A percentile compares a stretch with the other conserved stretches of the same genome.
These are phyloP conservation scores for Plantago ovata DNA, from an alignment of 257 asterid genomes.

Conservation along the genomic window DNA sequence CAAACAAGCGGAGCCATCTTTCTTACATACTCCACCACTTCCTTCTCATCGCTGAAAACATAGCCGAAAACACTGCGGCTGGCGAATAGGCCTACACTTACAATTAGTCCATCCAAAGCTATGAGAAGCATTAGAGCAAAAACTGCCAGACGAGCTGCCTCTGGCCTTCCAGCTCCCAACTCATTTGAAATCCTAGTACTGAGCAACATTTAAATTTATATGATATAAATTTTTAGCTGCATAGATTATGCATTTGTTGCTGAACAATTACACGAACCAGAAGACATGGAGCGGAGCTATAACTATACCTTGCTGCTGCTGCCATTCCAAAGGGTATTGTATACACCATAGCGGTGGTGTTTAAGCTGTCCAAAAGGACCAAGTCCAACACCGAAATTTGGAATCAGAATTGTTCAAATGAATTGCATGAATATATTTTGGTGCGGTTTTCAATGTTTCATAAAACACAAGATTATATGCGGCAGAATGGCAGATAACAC, in stretches of 20 bases:
- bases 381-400: too few relatives aligned
- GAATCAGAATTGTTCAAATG: too few relatives aligned
- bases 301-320: slow-evolving; percentile 69
- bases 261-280: too few relatives aligned
- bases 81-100: slow-evolving; percentile 39
- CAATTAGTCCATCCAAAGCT: slow-evolving; percentile 31
- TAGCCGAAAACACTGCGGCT: slow-evolving; percentile 64
- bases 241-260: not conserved
- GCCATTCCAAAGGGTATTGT: slow-evolving; percentile 64
- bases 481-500: too few relatives aligned
- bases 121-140: slow-evolving; percentile 52
- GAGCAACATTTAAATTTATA: slow-evolving; percentile 1
- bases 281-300: not conserved
- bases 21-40: slow-evolving; percentile 66
- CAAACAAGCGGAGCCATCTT: slow-evolving; percentile 68
- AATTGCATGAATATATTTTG: too few relatives aligned
- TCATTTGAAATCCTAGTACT: slow-evolving; percentile 79
- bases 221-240: too few relatives aligned
- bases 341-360: slow-evolving; percentile 47
- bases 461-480: too few relatives aligned
- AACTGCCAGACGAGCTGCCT: slow-evolving; percentile 50
- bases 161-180: slow-evolving; percentile 71
- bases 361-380: slow-evolving; percentile 42
- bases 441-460: too few relatives aligned
- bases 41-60: slow-evolving; percentile 61